Base-by-base conservation (phyloP, 1,284 basidiomycete species). In the Mycosarcoma mackinlayi region DNA sequence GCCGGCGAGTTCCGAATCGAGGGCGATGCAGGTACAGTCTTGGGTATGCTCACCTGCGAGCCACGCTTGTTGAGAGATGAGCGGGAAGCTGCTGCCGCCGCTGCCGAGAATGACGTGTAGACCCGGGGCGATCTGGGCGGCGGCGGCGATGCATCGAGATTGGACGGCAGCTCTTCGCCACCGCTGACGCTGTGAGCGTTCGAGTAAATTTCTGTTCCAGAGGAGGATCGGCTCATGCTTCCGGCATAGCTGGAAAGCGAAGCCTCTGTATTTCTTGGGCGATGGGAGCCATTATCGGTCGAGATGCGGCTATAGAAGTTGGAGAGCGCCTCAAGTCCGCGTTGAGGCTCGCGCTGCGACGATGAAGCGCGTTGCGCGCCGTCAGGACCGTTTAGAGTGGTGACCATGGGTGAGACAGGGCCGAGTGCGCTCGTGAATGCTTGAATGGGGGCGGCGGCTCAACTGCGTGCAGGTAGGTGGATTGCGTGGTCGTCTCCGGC, bases 261-360 rank as follows among this genome's bases (percentile, higher is more conserved):
- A 2, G 60, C 27, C 2, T 63, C 60, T 9, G 37, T 39, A 11
- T 56, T 51, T 34, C 49, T 63, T 33, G 55, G 25, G 16, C 66
- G 53, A 13, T 27, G 10, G 21, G 59, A 55, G 18, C 28, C 35
- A 21, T 60, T 60, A 27, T 69, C 66, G 18, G 60, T 49, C n/a
- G 67, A 70, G 19, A 48, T 56, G 24, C 61, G 67, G 40, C 67
- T 56, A 18, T 57, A 64, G 49, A 65, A 70, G 41, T 70, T 70
- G 48, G 61, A 42, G 56, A 70, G 55, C 14, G 67, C 67, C 33
- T 70, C 67, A 11, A 57, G 37, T 14, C 57, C 67, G 38, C 67
- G 59, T 25, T 54, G 67, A 30, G 67, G 66, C 35, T 64, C 66
- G 39, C 59, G 55, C 28, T 53, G 56, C 13, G 56, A 56, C 7